Evolutionary conservation across 2,329 filamentous ascomycete genomes (phyloP).

Genomic region (Xylaria sp.): DNA sequence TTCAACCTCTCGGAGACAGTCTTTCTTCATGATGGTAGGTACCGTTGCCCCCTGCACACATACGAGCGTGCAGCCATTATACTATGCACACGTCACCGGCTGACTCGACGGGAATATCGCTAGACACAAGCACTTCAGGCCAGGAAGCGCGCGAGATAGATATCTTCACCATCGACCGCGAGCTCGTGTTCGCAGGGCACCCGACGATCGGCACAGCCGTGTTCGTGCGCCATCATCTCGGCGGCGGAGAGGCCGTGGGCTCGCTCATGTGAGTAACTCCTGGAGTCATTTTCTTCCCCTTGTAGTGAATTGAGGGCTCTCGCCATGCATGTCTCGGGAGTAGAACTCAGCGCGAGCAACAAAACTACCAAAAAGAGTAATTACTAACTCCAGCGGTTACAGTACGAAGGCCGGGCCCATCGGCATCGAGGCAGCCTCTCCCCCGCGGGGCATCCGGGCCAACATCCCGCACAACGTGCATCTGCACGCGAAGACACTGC

Average conservation of each 20-base stretch:
- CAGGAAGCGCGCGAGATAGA: slow-evolving; percentile 54
- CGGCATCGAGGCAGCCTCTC: not conserved
- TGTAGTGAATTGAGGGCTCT: no score
- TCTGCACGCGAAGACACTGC: slow-evolving; percentile 56
- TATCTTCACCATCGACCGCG: slow-evolving; percentile 61
- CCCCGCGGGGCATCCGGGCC: slow-evolving; percentile 53
- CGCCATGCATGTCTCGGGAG: no score
- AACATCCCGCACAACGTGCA: slow-evolving; percentile 71
- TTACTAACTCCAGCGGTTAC: no score
- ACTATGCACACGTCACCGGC: not conserved
- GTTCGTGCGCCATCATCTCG: slow-evolving; percentile 48
- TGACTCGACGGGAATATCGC: slow-evolving; percentile 27
- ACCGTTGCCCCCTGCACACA: not conserved
- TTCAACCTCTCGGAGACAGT: slow-evolving; percentile 70
- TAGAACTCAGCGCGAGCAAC: no score
- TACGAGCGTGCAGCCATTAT: not conserved
- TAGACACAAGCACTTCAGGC: slow-evolving; percentile 38
- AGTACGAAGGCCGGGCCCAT: slow-evolving; percentile 59
- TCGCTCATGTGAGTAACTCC: no score
- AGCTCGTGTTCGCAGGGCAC: slow-evolving; percentile 68
- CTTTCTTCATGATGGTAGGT: slow-evolving; percentile 58
- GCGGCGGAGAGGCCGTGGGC: slow-evolving; percentile 44
- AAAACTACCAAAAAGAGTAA: no score
- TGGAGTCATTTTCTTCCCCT: no score
- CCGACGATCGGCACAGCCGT: slow-evolving; percentile 63